Percentiles rank a stretch among this genome's conserved stretches.
phyloP scores from a whole-genome alignment of 1,284 basidiomycete genomes.

The Volvariella surrecta region DNA sequence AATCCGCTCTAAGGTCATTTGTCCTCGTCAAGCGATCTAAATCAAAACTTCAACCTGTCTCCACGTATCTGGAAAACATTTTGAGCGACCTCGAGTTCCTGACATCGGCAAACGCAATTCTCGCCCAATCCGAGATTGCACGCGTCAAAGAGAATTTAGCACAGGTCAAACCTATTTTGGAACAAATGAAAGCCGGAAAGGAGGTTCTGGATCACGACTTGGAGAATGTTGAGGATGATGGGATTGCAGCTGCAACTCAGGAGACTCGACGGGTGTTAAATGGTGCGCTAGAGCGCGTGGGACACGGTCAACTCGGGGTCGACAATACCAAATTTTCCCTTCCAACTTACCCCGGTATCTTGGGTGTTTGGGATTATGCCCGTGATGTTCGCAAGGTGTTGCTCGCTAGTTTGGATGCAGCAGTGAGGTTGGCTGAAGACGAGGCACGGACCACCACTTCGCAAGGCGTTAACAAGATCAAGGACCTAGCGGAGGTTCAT shows the following conservation, averaged over 20 bases:
- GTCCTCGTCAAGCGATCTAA: conserved; percentile 92
- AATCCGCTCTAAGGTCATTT: conserved; percentile 90
- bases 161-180: conserved; percentile 73
- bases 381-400: conserved; percentile 75
- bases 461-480: conserved; percentile 63
- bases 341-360: conserved; percentile 84
- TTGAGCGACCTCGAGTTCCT: conserved; percentile 87
- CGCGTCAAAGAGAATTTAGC: conserved; percentile 68
- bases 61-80: conserved; percentile 87
- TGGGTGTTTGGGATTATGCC: conserved; percentile 87
- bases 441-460: conserved; percentile 72
- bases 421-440: conserved; percentile 78
- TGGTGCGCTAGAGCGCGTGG: conserved; percentile 74
- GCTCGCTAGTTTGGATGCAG: conserved; percentile 76
- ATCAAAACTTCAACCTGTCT: conserved; percentile 94
- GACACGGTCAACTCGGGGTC: conserved; percentile 63
- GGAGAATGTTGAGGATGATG: conserved; percentile 75
- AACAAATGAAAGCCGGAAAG: conserved; percentile 74
- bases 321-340: conserved; percentile 41
- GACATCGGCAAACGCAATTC: conserved; percentile 78
- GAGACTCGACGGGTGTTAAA: conserved; percentile 56
- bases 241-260: conserved; percentile 46
- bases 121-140: conserved; percentile 77
- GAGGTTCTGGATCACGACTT: conserved; percentile 75
- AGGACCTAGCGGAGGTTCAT: conserved; percentile 67